A percentile compares a stretch with the other conserved stretches of the same genome.
phyloP scores from a whole-genome alignment of 2,329 filamentous ascomycete species.

The Arthrinium phaeospermum region DNA sequence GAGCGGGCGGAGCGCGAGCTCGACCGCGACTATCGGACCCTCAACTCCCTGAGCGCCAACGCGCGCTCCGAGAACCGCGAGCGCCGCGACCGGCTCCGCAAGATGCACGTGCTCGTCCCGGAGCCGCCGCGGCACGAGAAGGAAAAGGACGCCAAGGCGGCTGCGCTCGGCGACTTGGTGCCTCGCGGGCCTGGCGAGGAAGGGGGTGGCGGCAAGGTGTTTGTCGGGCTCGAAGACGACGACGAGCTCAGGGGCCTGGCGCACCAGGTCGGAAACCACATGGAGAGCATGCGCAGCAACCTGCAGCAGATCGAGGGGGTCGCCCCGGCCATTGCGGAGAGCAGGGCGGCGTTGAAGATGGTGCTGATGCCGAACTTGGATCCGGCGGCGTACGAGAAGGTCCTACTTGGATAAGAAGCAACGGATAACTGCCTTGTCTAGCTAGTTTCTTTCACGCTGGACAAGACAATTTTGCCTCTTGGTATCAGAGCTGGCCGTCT shows the following conservation, averaged over 20 bases:
- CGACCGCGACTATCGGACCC: slow-evolving; percentile 58
- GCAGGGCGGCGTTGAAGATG: slow-evolving; percentile 54
- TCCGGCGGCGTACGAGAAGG: slow-evolving; percentile 51
- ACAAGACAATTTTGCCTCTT: not conserved
- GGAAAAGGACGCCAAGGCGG: slow-evolving; percentile 18
- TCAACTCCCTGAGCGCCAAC: slow-evolving; percentile 60
- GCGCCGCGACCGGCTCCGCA: slow-evolving; percentile 55
- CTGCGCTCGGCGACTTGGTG: slow-evolving; percentile 26
- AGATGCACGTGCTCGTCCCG: slow-evolving; percentile 57
- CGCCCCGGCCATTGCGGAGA: slow-evolving; percentile 53
- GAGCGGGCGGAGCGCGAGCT: slow-evolving; percentile 61
- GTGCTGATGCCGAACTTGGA: slow-evolving; percentile 54
- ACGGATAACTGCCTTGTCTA: not conserved
- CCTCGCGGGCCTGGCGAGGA: slow-evolving; percentile 27
- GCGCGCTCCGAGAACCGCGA: slow-evolving; percentile 59
- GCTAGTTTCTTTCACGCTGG: not conserved
- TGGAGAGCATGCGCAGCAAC: slow-evolving; percentile 62
- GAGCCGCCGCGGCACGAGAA: slow-evolving; percentile 33
- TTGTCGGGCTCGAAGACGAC: slow-evolving; percentile 43
- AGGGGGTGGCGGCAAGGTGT: slow-evolving; percentile 28
- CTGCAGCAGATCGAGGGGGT: slow-evolving; percentile 60
- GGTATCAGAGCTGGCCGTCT: not conserved
- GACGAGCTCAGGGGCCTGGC: slow-evolving; percentile 52
- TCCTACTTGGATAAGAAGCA: slow-evolving; percentile 47
- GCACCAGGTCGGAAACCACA: slow-evolving; percentile 57